Percentiles rank a stretch among this genome's conserved stretches.
Conservation (phyloP, 2,329 filamentous ascomycete genomes). For the Ophiostoma perfectum region DNA sequence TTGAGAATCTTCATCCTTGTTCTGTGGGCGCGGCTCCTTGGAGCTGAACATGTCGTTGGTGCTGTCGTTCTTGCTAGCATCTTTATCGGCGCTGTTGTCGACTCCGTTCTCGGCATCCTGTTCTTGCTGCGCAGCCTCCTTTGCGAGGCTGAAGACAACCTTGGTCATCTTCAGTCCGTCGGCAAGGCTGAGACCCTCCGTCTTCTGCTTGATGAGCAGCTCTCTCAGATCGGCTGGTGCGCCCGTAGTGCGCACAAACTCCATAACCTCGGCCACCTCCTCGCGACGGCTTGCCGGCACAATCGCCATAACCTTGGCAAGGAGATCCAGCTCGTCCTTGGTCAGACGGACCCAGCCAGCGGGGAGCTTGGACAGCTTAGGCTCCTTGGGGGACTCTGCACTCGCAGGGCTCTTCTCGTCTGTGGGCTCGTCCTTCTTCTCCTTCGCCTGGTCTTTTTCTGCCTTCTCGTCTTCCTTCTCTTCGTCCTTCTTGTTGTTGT, state of each 20-base stretch:
- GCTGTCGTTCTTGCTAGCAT: slow-evolving; percentile 21
- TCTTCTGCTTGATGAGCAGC: slow-evolving; percentile 52
- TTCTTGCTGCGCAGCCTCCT: slow-evolving; percentile 32
- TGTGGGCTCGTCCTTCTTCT: slow-evolving; percentile 2
- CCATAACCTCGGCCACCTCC: slow-evolving; percentile 54
- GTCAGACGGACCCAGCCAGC: slow-evolving; percentile 42
- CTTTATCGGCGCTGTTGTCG: slow-evolving; percentile 4
- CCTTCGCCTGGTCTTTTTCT: neutral
- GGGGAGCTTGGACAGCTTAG: slow-evolving; percentile 13
- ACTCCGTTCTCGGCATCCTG: slow-evolving; percentile 19
- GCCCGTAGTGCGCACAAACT: slow-evolving; percentile 60
- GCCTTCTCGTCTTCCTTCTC: slow-evolving; percentile 5
- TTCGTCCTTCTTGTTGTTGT: slow-evolving; percentile 21
- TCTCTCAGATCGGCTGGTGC: slow-evolving; percentile 63
- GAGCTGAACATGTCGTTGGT: slow-evolving; percentile 7
- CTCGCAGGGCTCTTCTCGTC: slow-evolving; percentile 11
- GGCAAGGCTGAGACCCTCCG: slow-evolving; percentile 41
- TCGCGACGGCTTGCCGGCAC: slow-evolving; percentile 59
- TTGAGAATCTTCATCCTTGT: neutral
- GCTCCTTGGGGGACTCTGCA: slow-evolving; percentile 1
- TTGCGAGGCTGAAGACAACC: slow-evolving; percentile 52
- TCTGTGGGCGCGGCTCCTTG: neutral
- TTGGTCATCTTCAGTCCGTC: slow-evolving; percentile 56
- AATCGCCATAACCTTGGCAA: slow-evolving; percentile 56
- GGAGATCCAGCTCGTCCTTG: slow-evolving; percentile 44